Evolutionary conservation across 345 rosid genomes (phyloP).

Genomic region (Moringa oleifera): DNA sequence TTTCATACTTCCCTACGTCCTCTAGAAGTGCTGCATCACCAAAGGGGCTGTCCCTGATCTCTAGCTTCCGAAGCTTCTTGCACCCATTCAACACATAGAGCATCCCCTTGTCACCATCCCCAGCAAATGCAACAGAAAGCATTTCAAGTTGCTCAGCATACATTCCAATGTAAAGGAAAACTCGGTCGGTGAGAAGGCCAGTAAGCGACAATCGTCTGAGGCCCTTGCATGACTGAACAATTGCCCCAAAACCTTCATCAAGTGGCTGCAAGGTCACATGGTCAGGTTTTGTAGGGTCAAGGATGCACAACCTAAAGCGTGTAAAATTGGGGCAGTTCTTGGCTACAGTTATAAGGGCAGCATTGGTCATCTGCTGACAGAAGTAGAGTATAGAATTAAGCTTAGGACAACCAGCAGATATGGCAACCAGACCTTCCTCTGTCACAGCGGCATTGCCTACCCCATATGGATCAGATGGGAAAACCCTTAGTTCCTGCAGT

Average conservation of each 20-base stretch:
- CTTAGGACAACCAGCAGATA: slow-evolving; percentile 78
- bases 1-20: slow-evolving; percentile 85
- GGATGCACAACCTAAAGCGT: slow-evolving; percentile 75
- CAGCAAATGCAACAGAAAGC: slow-evolving; percentile 95
- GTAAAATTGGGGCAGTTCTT: slow-evolving; percentile 78
- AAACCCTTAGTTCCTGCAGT: slow-evolving; percentile 81
- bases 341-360: slow-evolving; percentile 78
- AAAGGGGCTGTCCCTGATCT: slow-evolving; percentile 85
- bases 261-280: slow-evolving; percentile 59
- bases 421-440: slow-evolving; percentile 80
- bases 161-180: slow-evolving; percentile 84
- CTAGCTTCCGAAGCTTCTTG: slow-evolving; percentile 81
- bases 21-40: slow-evolving; percentile 75
- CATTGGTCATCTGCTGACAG: slow-evolving; percentile 96
- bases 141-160: slow-evolving; percentile 82
- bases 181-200: slow-evolving; percentile 75
- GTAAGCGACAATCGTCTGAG: slow-evolving; percentile 67
- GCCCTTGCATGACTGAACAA: slow-evolving; percentile 70
- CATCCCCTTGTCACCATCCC: slow-evolving; percentile 85
- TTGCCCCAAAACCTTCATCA: slow-evolving; percentile 97
- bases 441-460: slow-evolving; percentile 63
- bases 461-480: slow-evolving; percentile 73
- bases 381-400: slow-evolving; percentile 83
- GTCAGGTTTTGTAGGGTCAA: slow-evolving; percentile 72
- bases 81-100: slow-evolving; percentile 80